A percentile compares a stretch with the other conserved stretches of the same genome.
Evolutionary conservation across 768 basidiomycete species (phyloP).

Genomic region (Plicaturopsis crispa): DNA sequence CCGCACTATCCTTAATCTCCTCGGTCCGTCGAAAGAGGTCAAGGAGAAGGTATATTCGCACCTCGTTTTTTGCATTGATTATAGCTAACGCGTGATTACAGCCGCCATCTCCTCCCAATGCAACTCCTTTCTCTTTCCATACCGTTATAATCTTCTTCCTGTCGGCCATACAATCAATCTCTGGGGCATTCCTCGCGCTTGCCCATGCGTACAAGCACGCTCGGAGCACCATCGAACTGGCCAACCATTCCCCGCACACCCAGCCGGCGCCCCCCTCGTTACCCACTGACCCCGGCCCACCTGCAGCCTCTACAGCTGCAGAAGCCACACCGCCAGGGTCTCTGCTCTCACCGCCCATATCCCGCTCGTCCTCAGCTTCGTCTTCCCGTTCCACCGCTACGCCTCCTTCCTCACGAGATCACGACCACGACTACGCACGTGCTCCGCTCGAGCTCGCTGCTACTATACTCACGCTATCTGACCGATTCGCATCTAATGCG

Average conservation of each 20-base stretch:
- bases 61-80: constrained; percentile 2
- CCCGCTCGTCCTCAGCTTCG: constrained; percentile 17
- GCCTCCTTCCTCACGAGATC: constrained; percentile 4
- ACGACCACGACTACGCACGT: constrained; percentile 26
- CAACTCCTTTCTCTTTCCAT: constrained; percentile 30
- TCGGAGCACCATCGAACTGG: constrained; percentile 54
- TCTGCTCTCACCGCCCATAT: constrained; percentile 13
- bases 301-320: constrained; percentile 11
- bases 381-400: constrained; percentile 10
- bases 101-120: constrained; percentile 18
- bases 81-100: constrained; percentile 15
- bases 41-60: constrained; percentile 1
- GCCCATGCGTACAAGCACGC: constrained; percentile 64
- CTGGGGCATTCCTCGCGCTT: constrained; percentile 59
- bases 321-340: no score
- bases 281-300: constrained; percentile 14
- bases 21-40: constrained; percentile 38
- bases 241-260: constrained; percentile 37
- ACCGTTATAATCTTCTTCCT: constrained; percentile 61
- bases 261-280: constrained; percentile 3
- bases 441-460: constrained; percentile 38
- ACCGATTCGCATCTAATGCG: constrained; percentile 40
- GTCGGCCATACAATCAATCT: constrained; percentile 65
- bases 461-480: constrained; percentile 39
- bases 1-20: constrained; percentile 52